Evolutionary conservation across 139 green algal species (phyloP).

Genomic region (Astrephomene gubernaculifera): DNA sequence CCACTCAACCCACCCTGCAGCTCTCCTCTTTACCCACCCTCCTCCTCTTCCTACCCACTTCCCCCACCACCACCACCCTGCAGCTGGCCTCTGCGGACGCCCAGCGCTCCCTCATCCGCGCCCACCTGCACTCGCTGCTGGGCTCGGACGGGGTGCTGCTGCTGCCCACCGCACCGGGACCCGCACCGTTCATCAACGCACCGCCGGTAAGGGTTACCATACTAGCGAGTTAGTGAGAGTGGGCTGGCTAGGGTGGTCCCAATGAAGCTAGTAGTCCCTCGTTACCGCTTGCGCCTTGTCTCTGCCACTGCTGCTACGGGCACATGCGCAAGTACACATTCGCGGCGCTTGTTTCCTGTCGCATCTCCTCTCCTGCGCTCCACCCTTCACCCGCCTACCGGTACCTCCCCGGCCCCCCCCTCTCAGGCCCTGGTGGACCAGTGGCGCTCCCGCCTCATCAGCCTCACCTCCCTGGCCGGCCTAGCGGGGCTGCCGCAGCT

Average conservation of each 20-base stretch:
- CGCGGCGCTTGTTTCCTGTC: too few relatives aligned
- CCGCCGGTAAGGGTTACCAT: constrained; percentile 30
- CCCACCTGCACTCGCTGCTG: constrained; percentile 73
- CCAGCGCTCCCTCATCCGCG: constrained; percentile 50
- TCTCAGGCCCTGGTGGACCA: constrained; percentile 65
- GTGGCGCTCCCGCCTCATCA: constrained; percentile 73
- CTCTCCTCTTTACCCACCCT: too few relatives aligned
- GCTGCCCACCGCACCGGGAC: constrained; percentile 81
- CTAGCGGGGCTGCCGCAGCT: constrained; percentile 91
- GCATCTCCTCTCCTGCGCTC: background rate
- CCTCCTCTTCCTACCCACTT: too few relatives aligned
- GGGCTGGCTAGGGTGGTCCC: too few relatives aligned
- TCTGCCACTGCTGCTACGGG: too few relatives aligned
- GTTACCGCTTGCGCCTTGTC: too few relatives aligned
- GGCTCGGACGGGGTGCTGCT: constrained; percentile 70
- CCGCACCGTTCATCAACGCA: constrained; percentile 71
- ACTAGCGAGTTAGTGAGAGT: too few relatives aligned
- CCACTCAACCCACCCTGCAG: too few relatives aligned
- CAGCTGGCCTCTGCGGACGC: constrained; percentile 25
- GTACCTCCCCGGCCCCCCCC: background rate
- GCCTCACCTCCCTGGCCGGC: constrained; percentile 83
- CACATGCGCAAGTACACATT: too few relatives aligned
- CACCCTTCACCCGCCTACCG: background rate
- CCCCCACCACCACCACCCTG: background rate
- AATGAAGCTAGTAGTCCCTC: too few relatives aligned